Evolutionary conservation across 352 stramenopile genomes (phyloP).

Genomic region (Phytopythium oedochilum): DNA sequence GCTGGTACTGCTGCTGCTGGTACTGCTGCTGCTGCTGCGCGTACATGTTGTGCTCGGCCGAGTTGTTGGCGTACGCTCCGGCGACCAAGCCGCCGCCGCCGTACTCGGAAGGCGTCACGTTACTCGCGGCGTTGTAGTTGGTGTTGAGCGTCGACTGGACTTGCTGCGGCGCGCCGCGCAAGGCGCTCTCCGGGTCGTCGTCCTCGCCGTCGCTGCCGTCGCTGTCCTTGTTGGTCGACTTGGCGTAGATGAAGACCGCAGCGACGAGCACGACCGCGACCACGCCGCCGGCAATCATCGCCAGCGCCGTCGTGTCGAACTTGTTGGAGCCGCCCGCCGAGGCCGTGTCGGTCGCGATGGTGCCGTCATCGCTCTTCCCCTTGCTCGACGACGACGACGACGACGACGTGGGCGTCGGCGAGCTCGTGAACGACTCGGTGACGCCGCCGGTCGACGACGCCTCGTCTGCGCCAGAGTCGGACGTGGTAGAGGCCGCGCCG

Average conservation of each 20-base stretch:
- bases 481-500: slow-evolving; percentile 1
- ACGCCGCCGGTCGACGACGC: slow-evolving; percentile 5
- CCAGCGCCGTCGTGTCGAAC: slow-evolving; percentile 32
- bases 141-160: slow-evolving; percentile 19
- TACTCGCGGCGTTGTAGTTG: slow-evolving; percentile 26
- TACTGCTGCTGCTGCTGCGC: slow-evolving; percentile 1
- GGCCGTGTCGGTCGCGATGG: slow-evolving; percentile 29
- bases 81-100: slow-evolving; percentile 4
- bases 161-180: slow-evolving; percentile 8
- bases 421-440: slow-evolving; percentile 5
- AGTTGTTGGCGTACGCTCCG: slow-evolving; percentile 8
- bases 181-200: slow-evolving; percentile 14
- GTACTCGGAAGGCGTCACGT: slow-evolving; percentile 25
- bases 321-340: slow-evolving; percentile 8
- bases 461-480: slow-evolving; percentile 3
- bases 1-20: slow-evolving; percentile 7
- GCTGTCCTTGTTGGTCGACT: slow-evolving; percentile 18
- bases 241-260: slow-evolving; percentile 52
- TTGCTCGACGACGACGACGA: slow-evolving; percentile 10
- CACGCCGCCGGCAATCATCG: slow-evolving; percentile 37
- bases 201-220: slow-evolving; percentile 30
- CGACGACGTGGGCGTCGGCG: slow-evolving; percentile 10
- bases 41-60: slow-evolving; percentile 7
- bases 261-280: slow-evolving; percentile 36
- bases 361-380: slow-evolving; percentile 5